Evolutionary conservation across 805 yeast genomes (phyloP).

Genomic region (Cyberlindnera subsufficiens): DNA sequence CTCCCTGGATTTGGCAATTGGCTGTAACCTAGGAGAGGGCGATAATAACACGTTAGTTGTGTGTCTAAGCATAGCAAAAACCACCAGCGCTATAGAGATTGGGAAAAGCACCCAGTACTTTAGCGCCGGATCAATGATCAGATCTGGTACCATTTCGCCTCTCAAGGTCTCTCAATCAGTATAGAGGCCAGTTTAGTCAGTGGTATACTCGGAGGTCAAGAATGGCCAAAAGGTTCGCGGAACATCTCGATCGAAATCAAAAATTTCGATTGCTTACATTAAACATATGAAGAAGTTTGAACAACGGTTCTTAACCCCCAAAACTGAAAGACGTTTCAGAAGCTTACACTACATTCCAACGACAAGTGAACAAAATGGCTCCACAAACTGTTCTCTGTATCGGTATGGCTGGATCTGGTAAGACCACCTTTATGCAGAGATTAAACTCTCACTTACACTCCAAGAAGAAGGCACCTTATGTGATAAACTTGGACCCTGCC

Average conservation of each 20-base stretch:
- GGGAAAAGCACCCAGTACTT: slow-evolving; percentile 90
- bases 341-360: neutral
- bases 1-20: slow-evolving; percentile 49
- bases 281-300: too few species aligned
- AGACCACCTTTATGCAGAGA: slow-evolving; percentile 96
- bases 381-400: slow-evolving; percentile 43
- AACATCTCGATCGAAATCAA: too few species aligned
- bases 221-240: too few species aligned
- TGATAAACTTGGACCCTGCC: slow-evolving; percentile 93
- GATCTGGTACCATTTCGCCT: slow-evolving; percentile 35
- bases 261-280: too few species aligned
- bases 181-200: too few species aligned
- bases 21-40: slow-evolving; percentile 47
- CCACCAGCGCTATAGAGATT: slow-evolving; percentile 81
- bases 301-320: too few species aligned
- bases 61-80: slow-evolving; percentile 76
- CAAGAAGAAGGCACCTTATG: slow-evolving; percentile 74
- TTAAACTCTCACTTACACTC: slow-evolving; percentile 83
- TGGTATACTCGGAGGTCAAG: too few species aligned
- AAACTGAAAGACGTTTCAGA: neutral
- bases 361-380: slow-evolving; percentile 23
- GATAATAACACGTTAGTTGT: slow-evolving; percentile 57
- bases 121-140: slow-evolving; percentile 72
- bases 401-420: slow-evolving; percentile 79
- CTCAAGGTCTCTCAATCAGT: neutral